Evolutionary conservation across 495 filamentous ascomycete species (phyloP).

Genomic region (Podospora anserina): DNA sequence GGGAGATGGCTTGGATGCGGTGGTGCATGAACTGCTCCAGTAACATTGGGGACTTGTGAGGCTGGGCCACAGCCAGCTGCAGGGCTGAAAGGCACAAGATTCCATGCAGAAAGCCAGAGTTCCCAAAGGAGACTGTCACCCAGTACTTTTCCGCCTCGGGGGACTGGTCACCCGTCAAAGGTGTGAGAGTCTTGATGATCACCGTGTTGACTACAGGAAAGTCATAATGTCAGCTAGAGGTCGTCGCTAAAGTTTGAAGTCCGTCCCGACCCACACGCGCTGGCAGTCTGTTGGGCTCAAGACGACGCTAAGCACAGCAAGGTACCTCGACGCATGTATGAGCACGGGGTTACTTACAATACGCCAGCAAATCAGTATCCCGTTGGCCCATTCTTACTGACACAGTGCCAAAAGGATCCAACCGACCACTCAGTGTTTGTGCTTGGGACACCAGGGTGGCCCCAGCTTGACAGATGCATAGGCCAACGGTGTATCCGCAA

Average conservation of each 20-base stretch:
- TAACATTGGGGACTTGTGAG: background rate
- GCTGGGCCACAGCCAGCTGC: slow-evolving; percentile 15
- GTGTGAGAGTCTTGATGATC: slow-evolving; percentile 12
- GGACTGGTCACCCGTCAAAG: background rate
- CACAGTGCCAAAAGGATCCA: slow-evolving; percentile 12
- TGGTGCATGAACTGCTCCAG: slow-evolving; percentile 24
- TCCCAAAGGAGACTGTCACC: slow-evolving; percentile 14
- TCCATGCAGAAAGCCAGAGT: slow-evolving; percentile 17
- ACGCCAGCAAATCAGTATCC: slow-evolving; percentile 12
- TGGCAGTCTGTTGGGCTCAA: too few species aligned
- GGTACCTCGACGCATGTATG: background rate
- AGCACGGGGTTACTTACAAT: slow-evolving; percentile 15
- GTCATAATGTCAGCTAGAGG: background rate
- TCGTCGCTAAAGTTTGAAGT: background rate
- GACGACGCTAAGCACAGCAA: too few species aligned
- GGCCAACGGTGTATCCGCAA: background rate
- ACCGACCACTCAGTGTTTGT: slow-evolving; percentile 4
- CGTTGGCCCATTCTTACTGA: slow-evolving; percentile 1
- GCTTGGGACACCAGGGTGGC: background rate
- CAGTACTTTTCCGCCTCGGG: slow-evolving; percentile 15
- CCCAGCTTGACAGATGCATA: slow-evolving; percentile 1
- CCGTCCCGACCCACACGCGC: too few species aligned
- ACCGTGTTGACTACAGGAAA: slow-evolving; percentile 11
- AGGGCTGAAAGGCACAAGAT: slow-evolving; percentile 19
- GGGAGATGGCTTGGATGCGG: slow-evolving; percentile 17